Conservation (phyloP, 2,329 filamentous ascomycete species). For the Xylaria sp. region DNA sequence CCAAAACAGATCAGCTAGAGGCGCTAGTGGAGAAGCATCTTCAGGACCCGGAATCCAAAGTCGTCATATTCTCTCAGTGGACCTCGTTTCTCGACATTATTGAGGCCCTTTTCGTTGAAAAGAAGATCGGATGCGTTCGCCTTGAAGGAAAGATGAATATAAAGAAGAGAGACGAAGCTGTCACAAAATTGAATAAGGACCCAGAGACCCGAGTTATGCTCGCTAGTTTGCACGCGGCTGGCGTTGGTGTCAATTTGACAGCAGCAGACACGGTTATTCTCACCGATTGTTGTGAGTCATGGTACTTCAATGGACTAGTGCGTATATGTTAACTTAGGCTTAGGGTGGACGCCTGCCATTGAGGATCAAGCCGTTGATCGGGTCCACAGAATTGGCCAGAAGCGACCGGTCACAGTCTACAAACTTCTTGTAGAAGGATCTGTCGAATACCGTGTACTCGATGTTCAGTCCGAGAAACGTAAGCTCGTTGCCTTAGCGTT, state of each 20-base stretch:
- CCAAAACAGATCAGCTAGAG: constrained; percentile 83
- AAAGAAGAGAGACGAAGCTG: constrained; percentile 75
- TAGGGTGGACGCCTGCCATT: constrained; percentile 89
- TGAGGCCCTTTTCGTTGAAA: constrained; percentile 71
- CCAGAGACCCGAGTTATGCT: constrained; percentile 78
- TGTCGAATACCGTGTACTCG: constrained; percentile 83
- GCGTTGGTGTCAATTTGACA: constrained; percentile 86
- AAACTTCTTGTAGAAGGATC: constrained; percentile 82
- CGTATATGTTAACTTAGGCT: constrained; percentile 32
- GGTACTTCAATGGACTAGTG: background rate
- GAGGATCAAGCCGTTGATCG: constrained; percentile 92
- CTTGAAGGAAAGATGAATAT: constrained; percentile 85
- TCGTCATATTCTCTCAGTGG: constrained; percentile 82
- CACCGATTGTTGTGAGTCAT: constrained; percentile 73
- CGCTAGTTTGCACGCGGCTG: constrained; percentile 83
- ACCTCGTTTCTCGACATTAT: constrained; percentile 79
- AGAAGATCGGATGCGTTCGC: constrained; percentile 72
- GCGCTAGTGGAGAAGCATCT: constrained; percentile 78
- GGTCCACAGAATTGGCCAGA: constrained; percentile 87
- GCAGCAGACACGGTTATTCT: constrained; percentile 88
- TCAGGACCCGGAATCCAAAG: constrained; percentile 71
- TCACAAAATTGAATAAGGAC: constrained; percentile 74
- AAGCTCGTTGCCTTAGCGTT: constrained; percentile 82
- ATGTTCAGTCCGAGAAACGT: constrained; percentile 82
- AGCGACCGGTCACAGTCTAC: constrained; percentile 80